Evolutionary conservation across 805 yeast genomes (phyloP).

Genomic region (Zygoascus bituminiphila): DNA sequence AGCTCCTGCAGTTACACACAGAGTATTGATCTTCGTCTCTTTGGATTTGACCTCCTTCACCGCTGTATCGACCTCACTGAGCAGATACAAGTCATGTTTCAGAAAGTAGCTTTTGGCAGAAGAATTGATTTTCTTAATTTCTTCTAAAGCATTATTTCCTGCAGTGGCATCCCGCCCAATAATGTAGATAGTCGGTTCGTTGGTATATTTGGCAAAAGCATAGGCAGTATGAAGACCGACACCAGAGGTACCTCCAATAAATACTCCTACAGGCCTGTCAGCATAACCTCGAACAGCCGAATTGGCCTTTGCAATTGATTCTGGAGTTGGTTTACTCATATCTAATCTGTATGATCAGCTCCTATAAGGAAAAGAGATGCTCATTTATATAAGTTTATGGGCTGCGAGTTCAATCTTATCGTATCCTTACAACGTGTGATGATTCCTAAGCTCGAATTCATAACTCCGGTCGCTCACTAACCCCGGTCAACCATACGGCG

Average conservation of each 20-base stretch:
- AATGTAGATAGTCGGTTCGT: constrained; percentile 22
- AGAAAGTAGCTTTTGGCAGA: constrained; percentile 17
- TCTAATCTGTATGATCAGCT: too few species aligned
- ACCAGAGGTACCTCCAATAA: constrained; percentile 24
- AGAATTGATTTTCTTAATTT: constrained; percentile 16
- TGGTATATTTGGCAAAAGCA: constrained; percentile 20
- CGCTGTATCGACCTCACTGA: constrained; percentile 17
- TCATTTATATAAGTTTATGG: too few species aligned
- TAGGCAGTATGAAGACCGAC: constrained; percentile 25
- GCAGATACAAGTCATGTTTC: constrained; percentile 15
- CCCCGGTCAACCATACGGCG: too few species aligned
- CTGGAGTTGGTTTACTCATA: too few species aligned
- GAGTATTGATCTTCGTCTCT: constrained; percentile 17
- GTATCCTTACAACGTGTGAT: too few species aligned
- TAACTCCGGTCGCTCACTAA: too few species aligned
- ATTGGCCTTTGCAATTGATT: too few species aligned
- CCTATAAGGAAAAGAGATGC: too few species aligned
- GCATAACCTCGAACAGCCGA: neutral
- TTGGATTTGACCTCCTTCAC: constrained; percentile 9
- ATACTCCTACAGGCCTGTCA: constrained; percentile 4
- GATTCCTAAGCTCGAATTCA: too few species aligned
- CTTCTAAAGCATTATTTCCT: constrained; percentile 17
- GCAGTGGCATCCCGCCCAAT: constrained; percentile 22
- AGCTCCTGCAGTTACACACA: constrained; percentile 17
- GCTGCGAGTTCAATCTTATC: too few species aligned